These are phyloP conservation scores for Kwoniella heveanensis DNA, from an alignment of 768 basidiomycete species.

Conservation along the genomic window DNA sequence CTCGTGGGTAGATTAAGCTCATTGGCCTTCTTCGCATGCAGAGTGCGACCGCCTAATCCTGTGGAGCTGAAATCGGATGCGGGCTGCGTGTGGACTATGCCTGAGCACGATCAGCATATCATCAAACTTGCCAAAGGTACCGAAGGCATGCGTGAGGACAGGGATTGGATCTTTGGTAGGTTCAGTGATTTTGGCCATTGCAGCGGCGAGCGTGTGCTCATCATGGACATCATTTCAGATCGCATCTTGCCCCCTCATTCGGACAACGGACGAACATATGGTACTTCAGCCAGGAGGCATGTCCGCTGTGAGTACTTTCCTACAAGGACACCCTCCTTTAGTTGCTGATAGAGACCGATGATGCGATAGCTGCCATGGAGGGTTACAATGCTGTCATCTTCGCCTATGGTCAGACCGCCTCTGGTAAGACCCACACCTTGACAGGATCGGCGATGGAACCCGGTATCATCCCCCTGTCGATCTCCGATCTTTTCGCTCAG, in stretches of 20 bases:
- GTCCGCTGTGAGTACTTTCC: slow-evolving; percentile 37
- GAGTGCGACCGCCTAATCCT: slow-evolving; percentile 50
- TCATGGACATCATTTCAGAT: slow-evolving; percentile 33
- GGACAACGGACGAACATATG: slow-evolving; percentile 45
- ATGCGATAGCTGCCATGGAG: slow-evolving; percentile 91
- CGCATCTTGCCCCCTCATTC: slow-evolving; percentile 49
- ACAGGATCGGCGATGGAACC: slow-evolving; percentile 69
- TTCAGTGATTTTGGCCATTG: neutral
- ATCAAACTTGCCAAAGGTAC: slow-evolving; percentile 45
- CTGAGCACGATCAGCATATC: slow-evolving; percentile 36
- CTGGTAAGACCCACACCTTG: slow-evolving; percentile 73
- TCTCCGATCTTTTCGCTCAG: slow-evolving; percentile 72
- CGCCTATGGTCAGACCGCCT: slow-evolving; percentile 78
- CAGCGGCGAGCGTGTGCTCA: slow-evolving; percentile 3
- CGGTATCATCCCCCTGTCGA: slow-evolving; percentile 89
- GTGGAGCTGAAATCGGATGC: slow-evolving; percentile 35
- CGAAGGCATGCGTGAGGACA: slow-evolving; percentile 41
- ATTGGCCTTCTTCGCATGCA: slow-evolving; percentile 16
- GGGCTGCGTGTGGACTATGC: slow-evolving; percentile 43
- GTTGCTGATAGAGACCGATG: too few relatives aligned
- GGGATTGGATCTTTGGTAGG: slow-evolving; percentile 54
- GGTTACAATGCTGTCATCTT: slow-evolving; percentile 96
- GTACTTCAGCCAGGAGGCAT: slow-evolving; percentile 48
- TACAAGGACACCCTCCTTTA: neutral
- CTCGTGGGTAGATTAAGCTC: neutral